phyloP scores from a whole-genome alignment of 768 basidiomycete species.

The Mycena albidolilacea region DNA sequence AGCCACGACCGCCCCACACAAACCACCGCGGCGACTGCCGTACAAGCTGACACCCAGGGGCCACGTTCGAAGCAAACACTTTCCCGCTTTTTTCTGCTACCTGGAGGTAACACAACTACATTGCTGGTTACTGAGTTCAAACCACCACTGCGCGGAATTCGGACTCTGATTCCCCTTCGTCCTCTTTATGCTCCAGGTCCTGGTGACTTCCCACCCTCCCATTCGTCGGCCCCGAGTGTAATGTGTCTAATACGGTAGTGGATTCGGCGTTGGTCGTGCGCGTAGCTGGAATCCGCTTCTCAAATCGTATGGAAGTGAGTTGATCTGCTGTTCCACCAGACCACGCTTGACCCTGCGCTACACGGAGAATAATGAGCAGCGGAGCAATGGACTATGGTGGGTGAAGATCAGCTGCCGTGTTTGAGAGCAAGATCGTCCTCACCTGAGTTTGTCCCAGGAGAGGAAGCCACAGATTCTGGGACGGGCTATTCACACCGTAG shows the following conservation, averaged over 20 bases:
- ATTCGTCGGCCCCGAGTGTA: background rate
- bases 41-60: too few species aligned
- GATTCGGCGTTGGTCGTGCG: background rate
- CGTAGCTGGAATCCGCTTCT: background rate
- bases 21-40: too few species aligned
- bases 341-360: background rate
- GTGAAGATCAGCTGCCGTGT: background rate
- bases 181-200: too few species aligned
- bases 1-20: too few species aligned
- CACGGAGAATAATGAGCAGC: background rate
- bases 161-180: too few species aligned
- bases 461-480: background rate
- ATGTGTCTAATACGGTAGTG: background rate
- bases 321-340: background rate
- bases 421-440: background rate
- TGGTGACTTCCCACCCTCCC: background rate
- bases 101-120: too few species aligned
- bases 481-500: background rate
- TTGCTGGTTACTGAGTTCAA: too few species aligned
- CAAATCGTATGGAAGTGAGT: background rate
- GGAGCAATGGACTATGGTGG: background rate
- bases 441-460: slow-evolving; percentile 1
- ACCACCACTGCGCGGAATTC: too few species aligned
- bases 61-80: too few species aligned
- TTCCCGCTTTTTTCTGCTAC: too few species aligned